Evolutionary conservation across 164 flowering plant species (phyloP), one percentile per base, ranked within the genome.

Genomic region (Magnolia officinalis): DNA sequence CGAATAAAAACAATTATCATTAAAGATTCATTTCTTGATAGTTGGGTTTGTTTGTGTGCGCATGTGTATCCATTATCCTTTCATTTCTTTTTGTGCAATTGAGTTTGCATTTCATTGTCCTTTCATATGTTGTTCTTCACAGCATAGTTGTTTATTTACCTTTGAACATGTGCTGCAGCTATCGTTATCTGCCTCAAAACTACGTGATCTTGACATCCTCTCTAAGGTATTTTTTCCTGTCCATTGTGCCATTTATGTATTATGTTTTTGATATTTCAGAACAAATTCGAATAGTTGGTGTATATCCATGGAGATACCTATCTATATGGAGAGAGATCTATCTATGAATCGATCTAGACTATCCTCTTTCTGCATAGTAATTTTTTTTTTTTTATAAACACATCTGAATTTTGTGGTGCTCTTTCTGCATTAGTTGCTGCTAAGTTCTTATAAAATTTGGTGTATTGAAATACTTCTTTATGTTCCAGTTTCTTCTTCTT

Each of bases 181-280:
- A 71, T 91, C 98, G 67, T 76, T 90, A 23, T 90, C 95, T 78
- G 98, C 96, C 14, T 74, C 91, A 70, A 86, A 82, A 76, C 87
- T 94, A 85, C 89, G 87, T 69, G 95, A 92, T 80, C 82, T 85
- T 50, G 98, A 91, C 80, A 82, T 86, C 72, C 83, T 92, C 70
- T 92, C 94, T 79, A 92, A 92, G 97, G 98, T 94, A 79, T 68
- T 86, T 77, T 52, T 64, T 0, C 26, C 20, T 8, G 16, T 63
- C 52, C 18, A 2, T 4, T 23, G 8, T 16, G 2, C 20, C 24
- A 16, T 58, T 1, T 55, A 11, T 3, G 20, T n/a, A 8, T n/a
- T 51, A 10, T 18, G 8, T 10, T 8, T 18, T n/a, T 72, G 63
- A 16, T 52, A 72, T 55, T 55, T 11, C 64, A 20, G 52, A 23